phyloP scores from a whole-genome alignment of 345 rosid genomes.

The Euphorbia lathyris region DNA sequence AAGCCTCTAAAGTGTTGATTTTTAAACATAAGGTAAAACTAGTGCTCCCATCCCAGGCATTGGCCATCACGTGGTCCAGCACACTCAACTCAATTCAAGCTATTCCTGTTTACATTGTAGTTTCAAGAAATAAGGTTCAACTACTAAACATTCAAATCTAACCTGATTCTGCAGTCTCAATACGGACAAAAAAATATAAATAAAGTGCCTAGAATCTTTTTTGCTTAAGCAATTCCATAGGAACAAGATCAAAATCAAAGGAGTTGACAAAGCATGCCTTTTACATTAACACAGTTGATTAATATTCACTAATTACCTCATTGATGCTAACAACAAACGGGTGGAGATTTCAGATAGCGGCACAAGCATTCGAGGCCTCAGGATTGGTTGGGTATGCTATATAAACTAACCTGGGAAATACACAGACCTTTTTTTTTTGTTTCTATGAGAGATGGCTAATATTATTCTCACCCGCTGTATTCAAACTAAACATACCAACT shows the following conservation, averaged over 20 bases:
- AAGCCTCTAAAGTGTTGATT: no score
- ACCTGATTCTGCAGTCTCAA: background rate
- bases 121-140: no score
- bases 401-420: no score
- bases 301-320: background rate
- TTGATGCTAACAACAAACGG: background rate
- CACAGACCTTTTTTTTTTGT: no score
- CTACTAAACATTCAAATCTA: background rate
- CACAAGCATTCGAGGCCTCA: background rate
- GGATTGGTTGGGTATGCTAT: no score
- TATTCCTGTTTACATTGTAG: slow-evolving; percentile 1
- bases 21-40: no score
- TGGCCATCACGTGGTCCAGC: slow-evolving; percentile 16
- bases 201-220: no score
- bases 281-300: background rate
- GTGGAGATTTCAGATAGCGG: background rate
- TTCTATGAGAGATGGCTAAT: no score
- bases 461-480: no score
- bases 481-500: background rate
- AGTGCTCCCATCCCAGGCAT: no score
- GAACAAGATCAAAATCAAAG: background rate
- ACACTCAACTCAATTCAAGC: slow-evolving; percentile 1
- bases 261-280: background rate
- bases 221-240: no score
- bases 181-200: no score